phyloP scores from a whole-genome alignment of 768 basidiomycete species.

The Russula virescens region DNA sequence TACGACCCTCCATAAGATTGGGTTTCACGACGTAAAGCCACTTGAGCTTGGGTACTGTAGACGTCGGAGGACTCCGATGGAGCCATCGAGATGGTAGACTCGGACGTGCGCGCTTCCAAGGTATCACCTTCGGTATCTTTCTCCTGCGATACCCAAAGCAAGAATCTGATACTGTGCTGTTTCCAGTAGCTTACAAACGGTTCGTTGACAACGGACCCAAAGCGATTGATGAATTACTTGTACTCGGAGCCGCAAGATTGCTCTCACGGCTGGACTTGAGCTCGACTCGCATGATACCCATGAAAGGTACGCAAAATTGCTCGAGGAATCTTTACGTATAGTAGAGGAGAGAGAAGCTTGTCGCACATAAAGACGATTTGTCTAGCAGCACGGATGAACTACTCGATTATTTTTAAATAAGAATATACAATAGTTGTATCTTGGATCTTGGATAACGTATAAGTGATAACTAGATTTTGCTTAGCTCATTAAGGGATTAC shows the following conservation, averaged over 20 bases:
- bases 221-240: conserved; percentile 45
- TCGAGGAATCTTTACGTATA: conserved; percentile 46
- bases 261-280: conserved; percentile 44
- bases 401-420: conserved; percentile 12
- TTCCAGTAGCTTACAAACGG: conserved; percentile 43
- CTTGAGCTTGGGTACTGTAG: conserved; percentile 45
- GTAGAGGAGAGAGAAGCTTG: conserved; percentile 43
- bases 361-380: conserved; percentile 49
- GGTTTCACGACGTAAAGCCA: conserved; percentile 35
- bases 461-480: neutral
- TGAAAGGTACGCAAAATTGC: conserved; percentile 43
- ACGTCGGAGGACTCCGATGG: conserved; percentile 48
- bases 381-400: conserved; percentile 42
- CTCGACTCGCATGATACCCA: conserved; percentile 44
- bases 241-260: conserved; percentile 45
- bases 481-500: neutral
- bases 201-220: conserved; percentile 41
- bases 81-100: conserved; percentile 64
- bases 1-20: conserved; percentile 32
- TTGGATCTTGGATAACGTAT: neutral
- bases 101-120: conserved; percentile 69
- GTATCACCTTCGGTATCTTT: conserved; percentile 32
- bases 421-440: neutral
- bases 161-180: neutral
- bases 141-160: neutral